Evolutionary conservation across 805 yeast species (phyloP).

Genomic region (Lachancea lanzarotensis): DNA sequence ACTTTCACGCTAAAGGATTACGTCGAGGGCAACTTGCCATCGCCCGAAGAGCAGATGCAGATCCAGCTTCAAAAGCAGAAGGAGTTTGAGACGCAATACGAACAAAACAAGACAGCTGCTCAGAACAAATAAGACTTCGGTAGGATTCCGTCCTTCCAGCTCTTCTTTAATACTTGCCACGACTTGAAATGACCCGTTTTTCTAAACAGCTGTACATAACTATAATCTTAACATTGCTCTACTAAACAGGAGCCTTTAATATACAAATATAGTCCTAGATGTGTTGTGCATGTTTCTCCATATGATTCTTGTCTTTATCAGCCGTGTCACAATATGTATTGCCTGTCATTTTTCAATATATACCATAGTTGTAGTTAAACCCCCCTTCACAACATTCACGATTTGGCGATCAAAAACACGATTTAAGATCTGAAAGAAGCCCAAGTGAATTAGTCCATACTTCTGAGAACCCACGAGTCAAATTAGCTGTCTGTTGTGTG

Average conservation of each 20-base stretch:
- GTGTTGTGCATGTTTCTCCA: background rate
- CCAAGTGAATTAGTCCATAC: background rate
- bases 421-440: background rate
- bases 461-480: background rate
- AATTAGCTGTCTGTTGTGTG: too few relatives aligned
- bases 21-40: constrained; percentile 75
- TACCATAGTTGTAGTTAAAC: background rate
- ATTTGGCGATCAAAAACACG: background rate
- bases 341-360: background rate
- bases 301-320: background rate
- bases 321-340: background rate
- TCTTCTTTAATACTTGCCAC: constrained; percentile 4
- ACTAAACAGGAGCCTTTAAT: background rate
- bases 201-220: constrained; percentile 5
- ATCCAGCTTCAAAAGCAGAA: constrained; percentile 38
- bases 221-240: background rate
- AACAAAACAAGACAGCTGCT: constrained; percentile 20
- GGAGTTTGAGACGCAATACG: constrained; percentile 33
- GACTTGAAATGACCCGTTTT: constrained; percentile 5
- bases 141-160: background rate
- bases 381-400: background rate
- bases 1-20: constrained; percentile 78
- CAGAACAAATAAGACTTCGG: background rate
- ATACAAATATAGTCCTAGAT: background rate
- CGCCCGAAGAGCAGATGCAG: constrained; percentile 56